phyloP scores from a whole-genome alignment of 768 basidiomycete species.

The Gelatoporia subvermispora region DNA sequence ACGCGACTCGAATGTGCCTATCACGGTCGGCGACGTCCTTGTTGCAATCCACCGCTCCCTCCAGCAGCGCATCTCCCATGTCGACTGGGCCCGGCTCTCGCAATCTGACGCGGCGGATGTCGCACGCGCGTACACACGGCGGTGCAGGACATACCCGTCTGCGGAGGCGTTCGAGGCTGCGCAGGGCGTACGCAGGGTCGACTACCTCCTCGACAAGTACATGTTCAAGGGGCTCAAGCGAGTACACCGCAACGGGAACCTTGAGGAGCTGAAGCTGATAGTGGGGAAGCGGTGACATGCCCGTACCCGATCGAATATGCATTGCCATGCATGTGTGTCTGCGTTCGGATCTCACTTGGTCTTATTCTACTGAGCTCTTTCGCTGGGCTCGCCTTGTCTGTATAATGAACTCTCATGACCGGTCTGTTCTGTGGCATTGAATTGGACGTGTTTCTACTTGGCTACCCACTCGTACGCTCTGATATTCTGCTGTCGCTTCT shows the following conservation, averaged over 20 bases:
- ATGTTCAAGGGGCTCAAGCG: slow-evolving; percentile 34
- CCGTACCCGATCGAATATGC: not conserved
- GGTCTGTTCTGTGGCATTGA: too few species aligned
- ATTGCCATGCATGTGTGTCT: too few species aligned
- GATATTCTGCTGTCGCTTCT: too few species aligned
- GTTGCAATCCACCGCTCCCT: slow-evolving; percentile 44
- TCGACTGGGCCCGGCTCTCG: slow-evolving; percentile 29
- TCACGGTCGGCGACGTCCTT: slow-evolving; percentile 58
- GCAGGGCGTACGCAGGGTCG: slow-evolving; percentile 35
- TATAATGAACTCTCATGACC: too few species aligned
- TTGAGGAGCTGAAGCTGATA: slow-evolving; percentile 19
- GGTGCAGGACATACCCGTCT: slow-evolving; percentile 27
- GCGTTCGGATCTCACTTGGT: too few species aligned
- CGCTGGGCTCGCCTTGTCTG: too few species aligned
- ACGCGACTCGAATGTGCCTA: slow-evolving; percentile 28
- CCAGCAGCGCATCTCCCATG: slow-evolving; percentile 32
- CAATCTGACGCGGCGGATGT: slow-evolving; percentile 24
- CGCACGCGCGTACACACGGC: slow-evolving; percentile 33
- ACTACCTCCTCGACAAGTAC: slow-evolving; percentile 31
- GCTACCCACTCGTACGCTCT: too few species aligned
- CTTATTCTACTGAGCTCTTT: too few species aligned
- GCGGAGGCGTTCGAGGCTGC: slow-evolving; percentile 28
- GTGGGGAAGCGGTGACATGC: slow-evolving; percentile 7
- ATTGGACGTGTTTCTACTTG: too few species aligned
- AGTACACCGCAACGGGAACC: slow-evolving; percentile 13